Percentiles rank a stretch among this genome's conserved stretches.
Conservation (phyloP, 257 asterid genomes). For the Solanum sparsipilum region DNA sequence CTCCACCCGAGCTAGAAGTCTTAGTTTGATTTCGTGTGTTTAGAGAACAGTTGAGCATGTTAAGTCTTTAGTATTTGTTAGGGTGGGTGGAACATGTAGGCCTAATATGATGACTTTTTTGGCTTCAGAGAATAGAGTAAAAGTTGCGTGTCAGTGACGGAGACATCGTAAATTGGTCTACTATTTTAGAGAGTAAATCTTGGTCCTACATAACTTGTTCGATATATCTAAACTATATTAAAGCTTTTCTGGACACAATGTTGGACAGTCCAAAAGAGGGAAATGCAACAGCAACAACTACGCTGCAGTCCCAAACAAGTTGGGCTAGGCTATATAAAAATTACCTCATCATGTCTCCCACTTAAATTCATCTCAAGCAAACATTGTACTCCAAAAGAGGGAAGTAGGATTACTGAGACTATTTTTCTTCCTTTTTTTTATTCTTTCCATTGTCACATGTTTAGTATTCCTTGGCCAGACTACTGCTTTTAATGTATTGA, state of each 20-base stretch:
- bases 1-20: background rate
- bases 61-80: background rate
- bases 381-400: background rate
- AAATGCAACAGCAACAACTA: background rate
- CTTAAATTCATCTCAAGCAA: background rate
- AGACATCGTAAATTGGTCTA: background rate
- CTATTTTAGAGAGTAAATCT: background rate
- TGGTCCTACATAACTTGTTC: background rate
- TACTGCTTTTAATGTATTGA: background rate
- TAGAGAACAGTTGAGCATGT: background rate
- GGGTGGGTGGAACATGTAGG: background rate
- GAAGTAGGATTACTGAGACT: background rate
- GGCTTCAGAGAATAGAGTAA: background rate
- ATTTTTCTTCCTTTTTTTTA: background rate
- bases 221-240: background rate
- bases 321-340: background rate
- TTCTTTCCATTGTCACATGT: background rate
- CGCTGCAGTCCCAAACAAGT: background rate
- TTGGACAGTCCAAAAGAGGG: background rate
- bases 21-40: background rate
- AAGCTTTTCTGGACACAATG: background rate
- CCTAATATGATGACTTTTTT: background rate
- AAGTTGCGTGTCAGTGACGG: background rate
- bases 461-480: background rate
- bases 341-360: background rate